Base-by-base conservation (phyloP, 495 filamentous ascomycete genomes). In the Chaetomium fimeti region DNA sequence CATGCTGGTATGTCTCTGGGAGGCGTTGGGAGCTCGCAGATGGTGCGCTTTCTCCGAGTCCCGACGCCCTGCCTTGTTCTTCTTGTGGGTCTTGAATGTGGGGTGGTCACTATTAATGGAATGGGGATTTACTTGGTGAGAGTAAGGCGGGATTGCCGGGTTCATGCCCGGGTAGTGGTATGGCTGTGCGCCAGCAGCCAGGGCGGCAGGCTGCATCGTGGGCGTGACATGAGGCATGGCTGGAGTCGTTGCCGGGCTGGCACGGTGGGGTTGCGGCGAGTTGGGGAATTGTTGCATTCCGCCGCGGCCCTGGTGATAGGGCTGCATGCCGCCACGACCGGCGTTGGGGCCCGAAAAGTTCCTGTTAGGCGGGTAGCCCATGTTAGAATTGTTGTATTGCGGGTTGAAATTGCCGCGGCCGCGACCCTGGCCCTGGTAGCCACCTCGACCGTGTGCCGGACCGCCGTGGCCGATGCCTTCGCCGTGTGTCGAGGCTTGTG, bases 401-500 rank as follows among this genome's bases (percentile, higher is more conserved):
- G 84, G 79, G 51, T 82, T 82, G 76, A 85, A 88, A 47, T 68
- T 64, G 58, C 74, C 78, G 67, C 87, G 85, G 64, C 90, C 88
- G 69, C 90, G 88, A 60, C 89, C 74, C 38, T 71, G 70, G 53
- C 73, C 71, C 25, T 68, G 69, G 66, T 65, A 79, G 42, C 83
- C 82, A 48, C 77, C 74, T 29, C 78, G 73, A 56, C 69, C 66
- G 56, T 72, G 75, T 68, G 84, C 84, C 61, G 85, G 86, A 60
- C 82, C 82, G 75, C 84, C 71, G 73, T 84, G 67, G 80, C 85
- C 87, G 73, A 83, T 83, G 78, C 88, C 85, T 58, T 95, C 91
- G 75, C 87, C 88, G 71, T 92, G 89, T 53, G 86, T 82, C 15
- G 89, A 91, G 74, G 91, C 88, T 5, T 90, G 88, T 20, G 92